Percentiles rank a stretch among this genome's conserved stretches.
Conservation (phyloP, 148 eudicot genomes). For the Rhododendron simsii region DNA sequence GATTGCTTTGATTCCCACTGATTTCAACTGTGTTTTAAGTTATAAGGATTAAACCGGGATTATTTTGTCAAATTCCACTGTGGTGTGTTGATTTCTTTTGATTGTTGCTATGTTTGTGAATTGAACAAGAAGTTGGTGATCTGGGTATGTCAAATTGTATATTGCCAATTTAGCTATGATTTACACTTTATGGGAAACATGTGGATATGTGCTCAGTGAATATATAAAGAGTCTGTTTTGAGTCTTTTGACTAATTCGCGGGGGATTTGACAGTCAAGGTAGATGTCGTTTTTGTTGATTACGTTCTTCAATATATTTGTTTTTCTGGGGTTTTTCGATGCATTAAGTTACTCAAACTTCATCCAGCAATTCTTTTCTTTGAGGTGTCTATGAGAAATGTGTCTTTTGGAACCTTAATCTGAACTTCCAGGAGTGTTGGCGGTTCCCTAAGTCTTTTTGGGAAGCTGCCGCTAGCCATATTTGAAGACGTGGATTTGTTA, state of each 20-base stretch:
- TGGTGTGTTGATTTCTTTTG: background rate
- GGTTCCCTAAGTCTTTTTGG: background rate
- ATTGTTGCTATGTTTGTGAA: background rate
- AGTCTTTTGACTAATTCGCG: background rate
- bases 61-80: conserved; percentile 3
- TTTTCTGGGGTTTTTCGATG: background rate
- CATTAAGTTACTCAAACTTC: background rate
- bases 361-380: background rate
- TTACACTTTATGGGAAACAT: background rate
- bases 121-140: conserved; percentile 15
- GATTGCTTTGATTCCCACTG: background rate
- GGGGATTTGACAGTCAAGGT: background rate
- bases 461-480: background rate
- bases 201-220: background rate
- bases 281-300: background rate
- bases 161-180: background rate
- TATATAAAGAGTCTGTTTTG: background rate
- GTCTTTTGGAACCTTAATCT: background rate
- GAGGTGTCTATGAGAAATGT: background rate
- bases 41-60: background rate
- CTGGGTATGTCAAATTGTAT: background rate
- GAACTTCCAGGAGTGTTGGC: background rate
- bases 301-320: background rate
- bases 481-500: background rate
- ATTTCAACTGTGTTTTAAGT: background rate